These are phyloP conservation scores for Polysphondylium violaceum DNA, from an alignment of 78 protist genomes.

Conservation along the genomic window DNA sequence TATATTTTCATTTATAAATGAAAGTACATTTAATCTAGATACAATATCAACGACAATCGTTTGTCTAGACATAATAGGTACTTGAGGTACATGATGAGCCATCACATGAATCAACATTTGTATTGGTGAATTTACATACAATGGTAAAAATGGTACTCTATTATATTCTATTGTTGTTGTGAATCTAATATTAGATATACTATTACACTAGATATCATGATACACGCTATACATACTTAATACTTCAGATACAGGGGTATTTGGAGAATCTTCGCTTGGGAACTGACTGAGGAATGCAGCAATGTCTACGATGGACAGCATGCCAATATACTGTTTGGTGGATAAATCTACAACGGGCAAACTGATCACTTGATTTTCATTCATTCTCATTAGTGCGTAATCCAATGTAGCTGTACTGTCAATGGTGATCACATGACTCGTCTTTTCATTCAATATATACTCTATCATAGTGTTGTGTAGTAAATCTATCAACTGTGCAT, in stretches of 20 bases:
- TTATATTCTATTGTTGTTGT: conserved; percentile 23
- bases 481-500: conserved; percentile 10
- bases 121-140: conserved; percentile 56
- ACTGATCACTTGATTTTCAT: conserved; percentile 34
- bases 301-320: conserved; percentile 47
- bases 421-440: conserved; percentile 44
- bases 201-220: background rate
- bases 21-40: conserved; percentile 45
- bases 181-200: background rate
- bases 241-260: conserved; percentile 65
- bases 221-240: conserved; percentile 18
- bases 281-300: conserved; percentile 28
- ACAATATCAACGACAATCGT: conserved; percentile 68
- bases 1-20: conserved; percentile 63
- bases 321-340: conserved; percentile 52
- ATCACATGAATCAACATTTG: conserved; percentile 55
- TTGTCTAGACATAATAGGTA: conserved; percentile 54
- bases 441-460: conserved; percentile 33
- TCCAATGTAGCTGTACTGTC: conserved; percentile 56
- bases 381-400: conserved; percentile 73
- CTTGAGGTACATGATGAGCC: conserved; percentile 50
- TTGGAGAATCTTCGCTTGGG: conserved; percentile 36
- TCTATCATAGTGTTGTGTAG: conserved; percentile 50
- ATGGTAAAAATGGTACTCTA: conserved; percentile 71
- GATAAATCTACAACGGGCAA: conserved; percentile 47